Evolutionary conservation across 1,139 yeast genomes (phyloP), one percentile per base, ranked within the genome.

Genomic region (Arxiozyma heterogenica): DNA sequence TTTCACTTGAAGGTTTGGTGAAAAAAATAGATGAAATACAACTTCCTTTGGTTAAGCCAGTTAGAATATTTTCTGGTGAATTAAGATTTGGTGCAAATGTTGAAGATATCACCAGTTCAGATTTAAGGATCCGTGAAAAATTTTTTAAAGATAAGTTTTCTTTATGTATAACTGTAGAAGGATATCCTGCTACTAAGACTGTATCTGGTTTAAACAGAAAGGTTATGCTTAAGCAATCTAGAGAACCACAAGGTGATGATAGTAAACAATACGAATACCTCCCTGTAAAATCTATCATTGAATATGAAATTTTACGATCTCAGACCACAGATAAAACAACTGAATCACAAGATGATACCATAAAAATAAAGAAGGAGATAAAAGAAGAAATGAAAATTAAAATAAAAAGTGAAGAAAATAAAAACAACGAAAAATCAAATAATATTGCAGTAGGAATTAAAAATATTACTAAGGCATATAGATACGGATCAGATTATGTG

Each of bases 401-500:
- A 50, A 62, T 61, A 9, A 61, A 58, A 30, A 66, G 64, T 38
- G 71, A 70, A 50, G 63, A 61, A 15, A 61, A 58, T 20, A 56
- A 56, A 18, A 52, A 43, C 25, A 23, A 20, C 25, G 43, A 17
- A 20, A 30, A 55, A 4, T 61, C 54, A 44, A 61, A 54, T 1
- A 42, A 55, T 11, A 63, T 68, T 48, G 56, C 64, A 4, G 72
- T 75, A 1, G 67, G 69, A 0, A 65, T 63, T 25, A 65, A 63
- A 0, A 64, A 66, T 1, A 59, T 74, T 9, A 68, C 70, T 6
- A 74, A 73, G 38, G 95, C 88, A 0, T 88, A 81, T 66, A 76
- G 80, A 58, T 88, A 83, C 63, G 93, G 95, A 7, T 73, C 81
- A n/a, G 78, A 80, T 34, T 70, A 78, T n/a, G 75, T 81, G 3